Conservation (phyloP, 1,284 basidiomycete species). For the Ustilago curta region DNA sequence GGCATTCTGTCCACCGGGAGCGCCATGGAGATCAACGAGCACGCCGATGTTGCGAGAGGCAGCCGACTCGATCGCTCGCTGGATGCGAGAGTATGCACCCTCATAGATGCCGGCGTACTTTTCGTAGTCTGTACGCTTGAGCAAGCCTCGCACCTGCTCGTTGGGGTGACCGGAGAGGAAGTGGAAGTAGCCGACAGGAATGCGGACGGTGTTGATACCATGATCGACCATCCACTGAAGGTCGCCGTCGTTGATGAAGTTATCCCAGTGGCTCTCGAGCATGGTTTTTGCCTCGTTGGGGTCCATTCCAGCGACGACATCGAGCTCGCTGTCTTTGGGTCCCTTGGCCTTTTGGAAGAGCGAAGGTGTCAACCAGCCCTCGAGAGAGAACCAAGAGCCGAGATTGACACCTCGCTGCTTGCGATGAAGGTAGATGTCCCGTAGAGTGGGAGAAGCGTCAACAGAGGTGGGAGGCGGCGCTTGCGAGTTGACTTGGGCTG, state of each 20-base stretch:
- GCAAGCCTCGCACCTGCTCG: conserved; percentile 71
- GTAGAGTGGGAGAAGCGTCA: conserved; percentile 29
- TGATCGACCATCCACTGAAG: conserved; percentile 77
- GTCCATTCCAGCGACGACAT: conserved; percentile 77
- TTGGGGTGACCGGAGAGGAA: conserved; percentile 83
- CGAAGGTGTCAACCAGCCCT: conserved; percentile 68
- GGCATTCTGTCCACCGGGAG: conserved; percentile 75
- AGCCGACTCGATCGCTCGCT: conserved; percentile 77
- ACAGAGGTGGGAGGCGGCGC: conserved; percentile 38
- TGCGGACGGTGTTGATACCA: conserved; percentile 84
- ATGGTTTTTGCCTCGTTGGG: conserved; percentile 73
- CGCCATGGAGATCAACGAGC: conserved; percentile 76
- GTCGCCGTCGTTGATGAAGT: conserved; percentile 68
- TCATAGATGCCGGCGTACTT: conserved; percentile 75
- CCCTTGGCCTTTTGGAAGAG: conserved; percentile 57
- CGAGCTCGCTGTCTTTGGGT: conserved; percentile 71
- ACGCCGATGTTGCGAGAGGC: conserved; percentile 79
- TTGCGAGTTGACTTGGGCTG: conserved; percentile 12
- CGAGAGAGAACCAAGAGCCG: conserved; percentile 72
- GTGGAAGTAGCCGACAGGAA: conserved; percentile 79
- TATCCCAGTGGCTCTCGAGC: conserved; percentile 84
- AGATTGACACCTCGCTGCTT: conserved; percentile 86
- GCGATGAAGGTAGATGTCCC: conserved; percentile 76
- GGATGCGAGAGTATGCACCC: conserved; percentile 81
- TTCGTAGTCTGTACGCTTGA: conserved; percentile 81